Evolutionary conservation across 495 filamentous ascomycete species (phyloP).

Genomic region (Penicillium coffeae): DNA sequence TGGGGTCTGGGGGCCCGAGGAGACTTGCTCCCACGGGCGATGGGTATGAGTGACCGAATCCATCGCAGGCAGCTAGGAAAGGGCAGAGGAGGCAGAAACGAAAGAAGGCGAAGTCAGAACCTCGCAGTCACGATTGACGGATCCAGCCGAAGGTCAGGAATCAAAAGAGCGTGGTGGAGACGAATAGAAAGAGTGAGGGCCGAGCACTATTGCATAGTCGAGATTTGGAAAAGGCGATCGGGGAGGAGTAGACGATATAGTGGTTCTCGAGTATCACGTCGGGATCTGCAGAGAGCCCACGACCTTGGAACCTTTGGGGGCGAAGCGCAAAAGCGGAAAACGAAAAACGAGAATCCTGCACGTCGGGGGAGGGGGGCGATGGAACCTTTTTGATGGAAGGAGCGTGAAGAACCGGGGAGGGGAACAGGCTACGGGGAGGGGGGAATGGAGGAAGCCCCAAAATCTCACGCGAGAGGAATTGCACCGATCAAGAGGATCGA

Average conservation of each 20-base stretch:
- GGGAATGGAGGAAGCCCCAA: background rate
- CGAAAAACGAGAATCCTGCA: background rate
- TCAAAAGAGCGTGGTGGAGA: background rate
- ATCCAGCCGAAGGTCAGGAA: background rate
- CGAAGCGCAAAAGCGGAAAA: background rate
- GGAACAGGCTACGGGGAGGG: background rate
- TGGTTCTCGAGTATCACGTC: background rate
- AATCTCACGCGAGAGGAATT: too few species aligned
- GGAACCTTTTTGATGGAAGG: too few species aligned
- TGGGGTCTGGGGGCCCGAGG: constrained; percentile 36
- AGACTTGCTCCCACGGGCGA: constrained; percentile 41
- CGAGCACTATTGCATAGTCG: background rate
- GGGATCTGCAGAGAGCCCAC: background rate
- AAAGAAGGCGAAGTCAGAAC: background rate
- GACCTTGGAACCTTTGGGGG: background rate
- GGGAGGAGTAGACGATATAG: background rate
- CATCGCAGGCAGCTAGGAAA: too few species aligned
- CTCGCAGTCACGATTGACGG: background rate
- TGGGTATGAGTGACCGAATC: constrained; percentile 39
- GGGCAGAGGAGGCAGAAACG: too few species aligned
- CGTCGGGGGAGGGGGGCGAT: background rate
- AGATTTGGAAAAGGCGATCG: too few species aligned
- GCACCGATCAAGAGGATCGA: too few species aligned
- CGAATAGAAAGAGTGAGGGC: background rate
- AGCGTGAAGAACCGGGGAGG: background rate